Evolutionary conservation across 306 rosid species (phyloP).

Genomic region (Mucuna pruriens): DNA sequence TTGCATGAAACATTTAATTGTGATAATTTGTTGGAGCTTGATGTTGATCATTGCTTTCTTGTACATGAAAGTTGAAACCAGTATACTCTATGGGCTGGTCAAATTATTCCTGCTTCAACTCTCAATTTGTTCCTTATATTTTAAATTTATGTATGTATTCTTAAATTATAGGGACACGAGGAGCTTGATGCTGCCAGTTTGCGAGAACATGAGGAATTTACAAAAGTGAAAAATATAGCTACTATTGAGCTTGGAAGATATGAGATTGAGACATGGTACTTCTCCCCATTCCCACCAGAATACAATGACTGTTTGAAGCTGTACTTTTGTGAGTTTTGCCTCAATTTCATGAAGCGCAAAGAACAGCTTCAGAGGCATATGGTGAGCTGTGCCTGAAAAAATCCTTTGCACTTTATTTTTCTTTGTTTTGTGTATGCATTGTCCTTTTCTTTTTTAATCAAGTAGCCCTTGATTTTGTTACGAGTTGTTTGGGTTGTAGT

Average conservation of each 20-base stretch:
- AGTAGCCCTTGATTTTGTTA: not conserved
- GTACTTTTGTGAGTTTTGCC: constrained; percentile 97
- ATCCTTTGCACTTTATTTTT: constrained; percentile 16
- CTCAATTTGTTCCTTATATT: constrained; percentile 12
- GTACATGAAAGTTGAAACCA: not conserved
- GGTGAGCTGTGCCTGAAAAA: constrained; percentile 70
- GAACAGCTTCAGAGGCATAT: constrained; percentile 99
- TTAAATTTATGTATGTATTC: constrained; percentile 8
- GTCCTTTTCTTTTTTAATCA: not conserved
- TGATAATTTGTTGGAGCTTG: constrained; percentile 21
- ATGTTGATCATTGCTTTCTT: constrained; percentile 22
- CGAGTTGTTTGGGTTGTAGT: not conserved
- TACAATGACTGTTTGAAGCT: constrained; percentile 91
- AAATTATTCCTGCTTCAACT: not conserved
- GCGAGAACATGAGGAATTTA: constrained; percentile 98
- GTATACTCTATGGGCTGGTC: constrained; percentile 3
- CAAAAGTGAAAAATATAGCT: constrained; percentile 98
- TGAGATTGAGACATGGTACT: constrained; percentile 99
- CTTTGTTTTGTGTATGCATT: constrained; percentile 22
- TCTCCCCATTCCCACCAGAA: constrained; percentile 98
- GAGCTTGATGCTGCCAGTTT: constrained; percentile 99
- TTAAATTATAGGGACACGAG: constrained; percentile 81
- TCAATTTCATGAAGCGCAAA: constrained; percentile 99
- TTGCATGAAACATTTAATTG: constrained; percentile 9
- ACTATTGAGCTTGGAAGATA: constrained; percentile 99